Evolutionary conservation across 2,329 filamentous ascomycete species (phyloP).

Genomic region (Arthrobotrys pseudoclavata): DNA sequence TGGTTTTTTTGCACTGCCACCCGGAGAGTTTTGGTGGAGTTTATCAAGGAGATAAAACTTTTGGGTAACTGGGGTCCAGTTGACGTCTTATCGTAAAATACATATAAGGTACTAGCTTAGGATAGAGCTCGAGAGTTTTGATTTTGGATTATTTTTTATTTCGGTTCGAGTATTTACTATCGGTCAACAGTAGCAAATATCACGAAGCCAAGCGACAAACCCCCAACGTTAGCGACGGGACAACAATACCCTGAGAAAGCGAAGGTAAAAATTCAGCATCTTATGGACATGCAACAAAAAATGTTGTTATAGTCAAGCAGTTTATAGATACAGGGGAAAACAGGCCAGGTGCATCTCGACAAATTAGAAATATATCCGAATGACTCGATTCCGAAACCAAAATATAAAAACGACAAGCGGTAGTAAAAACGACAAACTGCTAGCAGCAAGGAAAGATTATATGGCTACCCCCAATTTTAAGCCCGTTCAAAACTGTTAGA

Average conservation of each 20-base stretch:
- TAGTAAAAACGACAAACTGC: conserved; percentile 3
- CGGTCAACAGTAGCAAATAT: not conserved
- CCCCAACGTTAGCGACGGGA: too few species aligned
- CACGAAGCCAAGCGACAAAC: not conserved
- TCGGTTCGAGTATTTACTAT: not conserved
- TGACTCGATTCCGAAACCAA: not conserved
- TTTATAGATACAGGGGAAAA: conserved; percentile 16
- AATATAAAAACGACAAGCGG: not conserved
- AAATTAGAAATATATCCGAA: not conserved
- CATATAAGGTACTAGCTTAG: too few species aligned
- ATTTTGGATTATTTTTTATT: too few species aligned
- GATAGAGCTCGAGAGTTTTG: too few species aligned
- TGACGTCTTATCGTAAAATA: too few species aligned
- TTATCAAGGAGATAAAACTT: not conserved
- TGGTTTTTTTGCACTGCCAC: conserved; percentile 15
- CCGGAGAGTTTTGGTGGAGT: conserved; percentile 22
- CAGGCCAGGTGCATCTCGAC: not conserved
- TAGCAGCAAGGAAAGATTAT: not conserved
- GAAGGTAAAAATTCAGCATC: not conserved
- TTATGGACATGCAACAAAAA: conserved; percentile 11
- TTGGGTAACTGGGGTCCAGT: not conserved
- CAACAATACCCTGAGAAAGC: not conserved
- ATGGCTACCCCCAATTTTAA: not conserved
- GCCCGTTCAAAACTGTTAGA: conserved; percentile 3
- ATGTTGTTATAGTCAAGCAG: not conserved